These are phyloP conservation scores for Helianthus annuus DNA, from an alignment of 129 eudicot genomes.

Conservation along the genomic window DNA sequence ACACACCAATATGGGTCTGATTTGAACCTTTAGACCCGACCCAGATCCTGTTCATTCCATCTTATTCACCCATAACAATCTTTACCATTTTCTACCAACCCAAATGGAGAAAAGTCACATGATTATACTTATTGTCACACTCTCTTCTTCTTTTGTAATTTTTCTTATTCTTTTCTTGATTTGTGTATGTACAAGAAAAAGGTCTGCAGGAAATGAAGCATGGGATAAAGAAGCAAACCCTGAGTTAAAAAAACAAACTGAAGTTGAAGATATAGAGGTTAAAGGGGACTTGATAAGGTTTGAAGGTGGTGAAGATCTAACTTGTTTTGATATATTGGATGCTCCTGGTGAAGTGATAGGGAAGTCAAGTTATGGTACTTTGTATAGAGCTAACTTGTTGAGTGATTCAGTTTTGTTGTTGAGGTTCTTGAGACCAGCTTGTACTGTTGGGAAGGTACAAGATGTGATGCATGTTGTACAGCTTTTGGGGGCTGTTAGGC, in stretches of 20 bases:
- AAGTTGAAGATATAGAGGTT: conserved; percentile 38
- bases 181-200: conserved; percentile 38
- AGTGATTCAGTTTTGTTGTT: conserved; percentile 54
- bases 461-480: conserved; percentile 61
- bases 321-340: conserved; percentile 71
- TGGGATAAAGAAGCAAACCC: conserved; percentile 49
- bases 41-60: conserved; percentile 28
- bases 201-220: conserved; percentile 26
- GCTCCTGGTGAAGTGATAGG: conserved; percentile 97
- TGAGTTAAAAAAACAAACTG: conserved; percentile 48
- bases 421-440: conserved; percentile 90
- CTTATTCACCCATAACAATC: conserved; percentile 20
- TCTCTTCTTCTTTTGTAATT: conserved; percentile 34
- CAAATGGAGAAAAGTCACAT: conserved; percentile 57
- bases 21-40: conserved; percentile 28
- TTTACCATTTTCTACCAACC: conserved; percentile 10
- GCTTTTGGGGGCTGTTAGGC: conserved; percentile 71
- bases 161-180: conserved; percentile 39
- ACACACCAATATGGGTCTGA: conserved; percentile 18
- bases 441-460: conserved; percentile 56
- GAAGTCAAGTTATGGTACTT: conserved; percentile 81
- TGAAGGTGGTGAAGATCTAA: conserved; percentile 80
- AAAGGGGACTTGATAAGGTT: conserved; percentile 74
- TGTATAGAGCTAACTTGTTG: conserved; percentile 76
- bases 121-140: conserved; percentile 48